Conservation (phyloP, 495 filamentous ascomycete species). For the Tuber microsphaerosporum region DNA sequence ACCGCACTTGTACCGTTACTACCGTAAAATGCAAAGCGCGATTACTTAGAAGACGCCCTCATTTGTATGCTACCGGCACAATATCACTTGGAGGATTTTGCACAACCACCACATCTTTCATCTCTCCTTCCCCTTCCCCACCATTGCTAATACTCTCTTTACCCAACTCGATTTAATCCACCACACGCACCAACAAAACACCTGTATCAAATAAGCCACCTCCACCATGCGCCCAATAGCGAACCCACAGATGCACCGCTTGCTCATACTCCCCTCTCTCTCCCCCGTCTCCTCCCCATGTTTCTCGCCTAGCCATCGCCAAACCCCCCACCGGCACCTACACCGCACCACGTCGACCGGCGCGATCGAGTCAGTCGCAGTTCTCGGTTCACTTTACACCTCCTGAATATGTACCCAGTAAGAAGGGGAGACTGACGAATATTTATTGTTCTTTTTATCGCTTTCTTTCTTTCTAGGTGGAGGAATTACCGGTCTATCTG, state of each 20-base stretch:
- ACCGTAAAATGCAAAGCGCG: background rate
- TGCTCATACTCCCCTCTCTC: background rate
- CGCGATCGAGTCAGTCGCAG: slow-evolving; percentile 34
- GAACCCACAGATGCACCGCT: background rate
- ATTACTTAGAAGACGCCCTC: background rate
- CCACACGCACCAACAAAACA: background rate
- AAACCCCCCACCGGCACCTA: background rate
- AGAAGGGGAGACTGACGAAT: slow-evolving; percentile 11
- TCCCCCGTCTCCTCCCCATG: background rate
- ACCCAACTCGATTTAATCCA: background rate
- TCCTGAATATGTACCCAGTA: background rate
- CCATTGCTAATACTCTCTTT: background rate
- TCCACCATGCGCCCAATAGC: background rate
- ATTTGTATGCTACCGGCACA: background rate
- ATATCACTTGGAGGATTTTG: background rate
- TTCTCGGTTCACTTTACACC: slow-evolving; percentile 38
- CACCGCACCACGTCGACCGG: slow-evolving; percentile 8
- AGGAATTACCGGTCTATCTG: slow-evolving; percentile 82
- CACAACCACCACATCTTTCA: background rate
- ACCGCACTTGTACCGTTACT: too few relatives aligned
- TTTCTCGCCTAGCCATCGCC: background rate
- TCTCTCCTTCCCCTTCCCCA: background rate
- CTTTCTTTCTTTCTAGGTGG: slow-evolving; percentile 50
- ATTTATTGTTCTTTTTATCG: background rate
- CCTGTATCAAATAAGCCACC: background rate